Conservation (phyloP, 2,329 filamentous ascomycete species). For the Aspergillus udagawae region DNA sequence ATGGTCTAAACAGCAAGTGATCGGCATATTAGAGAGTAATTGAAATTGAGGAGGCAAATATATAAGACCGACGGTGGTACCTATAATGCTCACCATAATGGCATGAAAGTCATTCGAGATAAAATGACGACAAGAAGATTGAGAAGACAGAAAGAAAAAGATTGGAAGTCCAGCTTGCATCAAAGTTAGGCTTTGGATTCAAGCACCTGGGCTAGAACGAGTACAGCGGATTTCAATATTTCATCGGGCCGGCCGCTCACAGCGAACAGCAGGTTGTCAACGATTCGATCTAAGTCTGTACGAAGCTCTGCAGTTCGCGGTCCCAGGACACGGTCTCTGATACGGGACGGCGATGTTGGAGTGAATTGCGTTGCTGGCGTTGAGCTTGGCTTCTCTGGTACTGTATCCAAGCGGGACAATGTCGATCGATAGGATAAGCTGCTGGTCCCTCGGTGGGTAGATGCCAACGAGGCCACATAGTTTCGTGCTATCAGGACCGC, state of each 20-base stretch:
- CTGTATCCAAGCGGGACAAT: conserved; percentile 25
- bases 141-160: conserved; percentile 1
- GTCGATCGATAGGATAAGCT: conserved; percentile 13
- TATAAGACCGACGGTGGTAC: background rate
- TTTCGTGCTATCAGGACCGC: conserved; percentile 36
- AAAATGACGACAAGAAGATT: conserved; percentile 1
- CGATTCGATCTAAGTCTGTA: conserved; percentile 29
- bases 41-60: background rate
- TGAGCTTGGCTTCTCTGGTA: conserved; percentile 32
- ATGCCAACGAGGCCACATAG: conserved; percentile 32
- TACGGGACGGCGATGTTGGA: conserved; percentile 19
- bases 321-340: conserved; percentile 28
- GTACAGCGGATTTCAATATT: conserved; percentile 34
- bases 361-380: conserved; percentile 30
- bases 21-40: background rate
- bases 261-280: conserved; percentile 35
- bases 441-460: conserved; percentile 20
- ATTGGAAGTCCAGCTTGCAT: background rate
- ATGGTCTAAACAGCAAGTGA: background rate
- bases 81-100: background rate
- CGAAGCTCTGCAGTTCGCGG: conserved; percentile 29
- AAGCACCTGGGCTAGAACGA: conserved; percentile 36
- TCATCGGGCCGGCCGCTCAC: conserved; percentile 34
- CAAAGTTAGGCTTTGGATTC: conserved; percentile 25
- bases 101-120: conserved; percentile 3